Percentiles rank a stretch among this genome's conserved stretches.
Conservation (phyloP, 1,284 basidiomycete genomes). For the Ganoderma sp. region DNA sequence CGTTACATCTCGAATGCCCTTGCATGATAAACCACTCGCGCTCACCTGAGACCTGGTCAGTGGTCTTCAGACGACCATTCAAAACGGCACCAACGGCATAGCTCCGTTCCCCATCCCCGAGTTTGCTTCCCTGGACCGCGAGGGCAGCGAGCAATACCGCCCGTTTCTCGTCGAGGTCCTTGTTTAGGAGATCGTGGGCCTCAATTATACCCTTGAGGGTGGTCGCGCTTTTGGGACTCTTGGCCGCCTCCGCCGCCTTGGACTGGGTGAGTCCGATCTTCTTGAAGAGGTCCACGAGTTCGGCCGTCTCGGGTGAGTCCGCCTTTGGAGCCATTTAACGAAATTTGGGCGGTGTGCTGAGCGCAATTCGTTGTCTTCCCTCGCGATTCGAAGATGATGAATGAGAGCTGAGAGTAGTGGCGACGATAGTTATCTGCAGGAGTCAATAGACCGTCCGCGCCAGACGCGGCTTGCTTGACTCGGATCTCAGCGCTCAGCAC, state of each 20-base stretch:
- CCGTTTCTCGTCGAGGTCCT: slow-evolving; percentile 78
- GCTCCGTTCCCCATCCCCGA: slow-evolving; percentile 60
- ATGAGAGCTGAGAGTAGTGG: not conserved
- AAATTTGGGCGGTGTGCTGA: not conserved
- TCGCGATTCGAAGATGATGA: not conserved
- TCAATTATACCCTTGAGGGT: slow-evolving; percentile 78
- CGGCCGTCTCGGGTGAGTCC: slow-evolving; percentile 40
- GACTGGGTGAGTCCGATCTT: slow-evolving; percentile 80
- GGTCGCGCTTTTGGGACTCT: slow-evolving; percentile 76
- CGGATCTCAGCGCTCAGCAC: slow-evolving; percentile 1
- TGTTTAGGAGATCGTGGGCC: slow-evolving; percentile 55
- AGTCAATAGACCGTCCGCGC: not conserved
- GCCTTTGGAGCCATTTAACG: slow-evolving; percentile 45
- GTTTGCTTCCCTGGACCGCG: slow-evolving; percentile 69
- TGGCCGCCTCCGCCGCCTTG: slow-evolving; percentile 85
- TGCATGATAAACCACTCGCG: not conserved
- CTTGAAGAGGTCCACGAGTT: slow-evolving; percentile 73
- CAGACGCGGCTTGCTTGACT: slow-evolving; percentile 16
- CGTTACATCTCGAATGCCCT: not conserved
- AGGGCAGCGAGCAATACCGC: slow-evolving; percentile 77
- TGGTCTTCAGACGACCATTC: slow-evolving; percentile 75
- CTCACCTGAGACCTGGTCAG: slow-evolving; percentile 87
- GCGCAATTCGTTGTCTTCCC: not conserved
- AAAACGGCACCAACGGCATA: slow-evolving; percentile 77
- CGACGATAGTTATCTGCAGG: slow-evolving; percentile 20